Evolutionary conservation across 306 rosid genomes (phyloP).

Genomic region (Castanea crenata): DNA sequence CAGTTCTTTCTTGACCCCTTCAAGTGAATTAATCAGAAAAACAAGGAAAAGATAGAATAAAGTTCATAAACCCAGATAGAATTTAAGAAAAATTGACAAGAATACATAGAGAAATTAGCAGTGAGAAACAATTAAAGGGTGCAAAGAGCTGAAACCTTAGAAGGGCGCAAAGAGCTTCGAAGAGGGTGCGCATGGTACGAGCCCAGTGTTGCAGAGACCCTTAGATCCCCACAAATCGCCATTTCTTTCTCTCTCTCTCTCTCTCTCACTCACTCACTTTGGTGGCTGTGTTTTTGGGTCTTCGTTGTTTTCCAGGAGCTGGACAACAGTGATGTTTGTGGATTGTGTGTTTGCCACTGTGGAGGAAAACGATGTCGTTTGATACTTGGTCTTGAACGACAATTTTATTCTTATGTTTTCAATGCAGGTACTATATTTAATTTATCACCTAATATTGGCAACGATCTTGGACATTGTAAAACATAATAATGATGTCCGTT

Average conservation of each 20-base stretch:
- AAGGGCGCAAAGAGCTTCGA: conserved; percentile 45
- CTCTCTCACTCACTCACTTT: neutral
- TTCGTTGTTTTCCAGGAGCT: neutral
- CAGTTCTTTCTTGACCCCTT: conserved; percentile 5
- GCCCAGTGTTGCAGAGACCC: conserved; percentile 66
- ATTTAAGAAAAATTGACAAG: neutral
- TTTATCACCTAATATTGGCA: too few relatives aligned
- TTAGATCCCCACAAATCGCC: conserved; percentile 72
- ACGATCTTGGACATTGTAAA: too few relatives aligned
- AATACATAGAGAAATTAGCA: neutral
- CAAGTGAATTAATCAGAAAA: neutral
- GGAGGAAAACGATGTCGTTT: neutral
- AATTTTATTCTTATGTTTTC: too few relatives aligned
- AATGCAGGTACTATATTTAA: too few relatives aligned
- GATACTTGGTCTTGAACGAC: neutral
- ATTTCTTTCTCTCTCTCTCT: conserved; percentile 25
- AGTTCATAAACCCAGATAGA: conserved; percentile 8
- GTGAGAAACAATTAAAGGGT: neutral
- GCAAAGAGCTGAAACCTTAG: conserved; percentile 50
- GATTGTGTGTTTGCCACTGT: neutral
- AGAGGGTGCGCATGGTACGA: conserved; percentile 48
- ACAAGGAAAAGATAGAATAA: neutral
- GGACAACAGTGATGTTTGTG: neutral
- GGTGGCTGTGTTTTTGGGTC: too few relatives aligned
- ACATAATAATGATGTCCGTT: too few relatives aligned